Conservation (phyloP, 108 stramenopile genomes). For the Pseudonitzschia multiseries region DNA sequence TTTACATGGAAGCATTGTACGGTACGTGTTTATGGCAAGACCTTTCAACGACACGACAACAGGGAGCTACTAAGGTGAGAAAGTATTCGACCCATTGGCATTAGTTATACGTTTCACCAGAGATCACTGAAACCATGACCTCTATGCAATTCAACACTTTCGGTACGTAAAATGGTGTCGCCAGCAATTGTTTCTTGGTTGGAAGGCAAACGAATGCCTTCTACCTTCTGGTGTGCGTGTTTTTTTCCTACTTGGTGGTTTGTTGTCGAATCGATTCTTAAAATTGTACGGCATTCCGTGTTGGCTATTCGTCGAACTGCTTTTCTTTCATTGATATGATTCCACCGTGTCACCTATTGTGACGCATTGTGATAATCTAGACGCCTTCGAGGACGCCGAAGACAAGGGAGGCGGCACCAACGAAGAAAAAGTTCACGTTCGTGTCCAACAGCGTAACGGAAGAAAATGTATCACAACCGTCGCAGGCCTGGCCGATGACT, state of each 20-base stretch:
- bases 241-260: neutral
- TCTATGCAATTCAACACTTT: conserved; percentile 22
- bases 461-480: conserved; percentile 99
- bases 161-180: neutral
- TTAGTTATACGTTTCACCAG: neutral
- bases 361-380: conserved; percentile 27
- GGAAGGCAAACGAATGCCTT: neutral
- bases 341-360: too few relatives aligned
- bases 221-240: neutral
- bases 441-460: conserved; percentile 98
- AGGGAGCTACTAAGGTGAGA: neutral
- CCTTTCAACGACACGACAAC: neutral
- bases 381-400: conserved; percentile 87
- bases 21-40: too few relatives aligned
- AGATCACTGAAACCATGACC: neutral
- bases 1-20: too few relatives aligned
- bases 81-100: neutral
- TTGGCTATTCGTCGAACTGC: neutral
- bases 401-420: conserved; percentile 63
- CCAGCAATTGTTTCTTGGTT: neutral
- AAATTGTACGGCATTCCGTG: neutral
- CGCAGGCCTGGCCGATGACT: conserved; percentile 95
- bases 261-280: neutral
- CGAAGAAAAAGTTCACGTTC: conserved; percentile 95
- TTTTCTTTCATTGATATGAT: neutral